A percentile compares a stretch with the other conserved stretches of the same genome.
phyloP scores from a whole-genome alignment of 2,329 filamentous ascomycete species.

The Chaetomium sp. region DNA sequence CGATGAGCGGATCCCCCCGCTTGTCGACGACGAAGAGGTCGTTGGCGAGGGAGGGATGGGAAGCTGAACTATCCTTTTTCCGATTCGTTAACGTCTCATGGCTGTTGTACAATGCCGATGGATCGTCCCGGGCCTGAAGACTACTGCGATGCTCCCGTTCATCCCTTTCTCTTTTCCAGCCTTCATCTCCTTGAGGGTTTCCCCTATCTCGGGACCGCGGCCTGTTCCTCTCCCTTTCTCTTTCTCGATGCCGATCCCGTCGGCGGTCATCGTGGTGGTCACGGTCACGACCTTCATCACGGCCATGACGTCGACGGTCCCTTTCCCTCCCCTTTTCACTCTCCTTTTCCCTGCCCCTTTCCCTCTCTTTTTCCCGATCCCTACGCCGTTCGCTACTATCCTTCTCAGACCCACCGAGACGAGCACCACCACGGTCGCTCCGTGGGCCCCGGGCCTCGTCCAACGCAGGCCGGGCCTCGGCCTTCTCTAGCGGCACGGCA shows the following conservation, averaged over 20 bases:
- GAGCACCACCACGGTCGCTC: neutral
- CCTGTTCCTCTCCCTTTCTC: neutral
- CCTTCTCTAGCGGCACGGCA: neutral
- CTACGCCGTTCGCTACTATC: neutral
- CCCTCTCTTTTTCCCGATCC: neutral
- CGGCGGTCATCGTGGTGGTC: too few species aligned
- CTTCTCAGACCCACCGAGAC: neutral
- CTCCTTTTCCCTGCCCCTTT: neutral
- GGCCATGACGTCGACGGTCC: too few species aligned
- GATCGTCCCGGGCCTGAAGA: neutral
- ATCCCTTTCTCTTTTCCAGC: neutral
- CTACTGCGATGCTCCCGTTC: conserved; percentile 2
- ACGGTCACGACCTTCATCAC: too few species aligned
- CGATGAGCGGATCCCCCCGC: conserved; percentile 69
- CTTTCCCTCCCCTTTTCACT: neutral
- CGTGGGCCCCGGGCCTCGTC: conserved; percentile 1
- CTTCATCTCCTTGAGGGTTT: neutral
- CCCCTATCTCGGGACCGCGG: neutral
- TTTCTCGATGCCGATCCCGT: neutral
- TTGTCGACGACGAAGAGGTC: conserved; percentile 58
- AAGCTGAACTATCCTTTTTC: neutral
- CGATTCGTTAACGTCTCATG: neutral
- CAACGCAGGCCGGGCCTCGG: neutral
- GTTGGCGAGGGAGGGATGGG: neutral
- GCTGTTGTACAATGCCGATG: neutral